Conservation (phyloP, 371 early-diverging fungal species). For the Cokeromyces recurvatus region DNA sequence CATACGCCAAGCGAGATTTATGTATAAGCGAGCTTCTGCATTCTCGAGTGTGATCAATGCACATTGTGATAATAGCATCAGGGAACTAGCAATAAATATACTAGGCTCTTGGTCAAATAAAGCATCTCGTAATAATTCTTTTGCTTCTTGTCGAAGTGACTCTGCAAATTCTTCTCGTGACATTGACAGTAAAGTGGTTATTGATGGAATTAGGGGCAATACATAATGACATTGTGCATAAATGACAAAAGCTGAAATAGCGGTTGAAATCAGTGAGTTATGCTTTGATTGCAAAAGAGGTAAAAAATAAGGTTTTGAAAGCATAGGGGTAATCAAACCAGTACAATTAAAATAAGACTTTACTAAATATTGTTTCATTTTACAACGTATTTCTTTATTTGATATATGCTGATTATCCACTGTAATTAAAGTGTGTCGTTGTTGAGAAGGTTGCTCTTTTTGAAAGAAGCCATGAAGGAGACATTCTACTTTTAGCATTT, state of each 20-base stretch:
- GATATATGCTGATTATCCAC: too few species aligned
- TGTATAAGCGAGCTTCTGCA: conserved; percentile 30
- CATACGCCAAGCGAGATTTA: conserved; percentile 37
- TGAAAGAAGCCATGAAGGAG: conserved; percentile 24
- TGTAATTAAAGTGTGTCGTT: too few species aligned
- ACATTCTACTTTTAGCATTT: conserved; percentile 25
- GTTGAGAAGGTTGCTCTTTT: background rate
- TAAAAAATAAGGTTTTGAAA: conserved; percentile 21
- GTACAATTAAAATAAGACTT: conserved; percentile 25
- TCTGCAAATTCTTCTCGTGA: conserved; percentile 22
- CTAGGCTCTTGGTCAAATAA: conserved; percentile 33
- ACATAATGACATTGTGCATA: conserved; percentile 32
- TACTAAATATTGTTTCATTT: conserved; percentile 14
- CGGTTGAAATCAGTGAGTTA: conserved; percentile 20
- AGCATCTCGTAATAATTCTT: conserved; percentile 18
- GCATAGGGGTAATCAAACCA: conserved; percentile 15
- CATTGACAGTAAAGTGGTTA: too few species aligned
- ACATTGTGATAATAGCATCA: conserved; percentile 21
- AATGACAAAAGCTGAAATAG: conserved; percentile 25
- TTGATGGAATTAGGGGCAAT: conserved; percentile 2
- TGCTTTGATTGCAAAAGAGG: conserved; percentile 17
- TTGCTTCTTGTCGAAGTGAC: conserved; percentile 24
- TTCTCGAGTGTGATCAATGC: conserved; percentile 22
- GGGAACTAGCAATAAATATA: conserved; percentile 17
- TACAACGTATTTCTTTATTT: too few species aligned